Percentiles rank a stretch among this genome's conserved stretches.
Evolutionary conservation across 2,329 filamentous ascomycete genomes (phyloP).

Genomic region (Pyrenochaeta sp.): DNA sequence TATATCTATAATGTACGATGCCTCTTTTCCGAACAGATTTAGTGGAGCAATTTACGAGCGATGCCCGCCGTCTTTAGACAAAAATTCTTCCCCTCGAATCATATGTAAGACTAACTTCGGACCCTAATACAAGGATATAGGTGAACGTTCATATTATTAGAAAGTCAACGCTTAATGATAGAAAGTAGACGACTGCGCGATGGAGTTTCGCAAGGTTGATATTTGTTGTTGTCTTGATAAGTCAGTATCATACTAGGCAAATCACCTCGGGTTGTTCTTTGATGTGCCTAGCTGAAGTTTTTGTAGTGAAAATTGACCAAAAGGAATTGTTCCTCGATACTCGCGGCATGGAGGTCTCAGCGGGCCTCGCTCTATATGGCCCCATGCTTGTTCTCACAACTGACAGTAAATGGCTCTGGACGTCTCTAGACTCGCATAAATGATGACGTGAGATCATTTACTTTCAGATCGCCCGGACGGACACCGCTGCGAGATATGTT

Average conservation of each 20-base stretch:
- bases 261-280: neutral
- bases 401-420: conserved; percentile 1
- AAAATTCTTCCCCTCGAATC: too few relatives aligned
- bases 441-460: conserved; percentile 21
- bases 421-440: conserved; percentile 15
- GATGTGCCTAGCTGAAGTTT: neutral
- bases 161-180: too few relatives aligned
- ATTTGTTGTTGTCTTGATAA: conserved; percentile 19
- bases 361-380: conserved; percentile 19
- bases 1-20: too few relatives aligned
- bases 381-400: conserved; percentile 9
- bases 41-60: too few relatives aligned
- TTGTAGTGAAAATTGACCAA: neutral
- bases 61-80: too few relatives aligned
- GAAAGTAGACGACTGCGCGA: conserved; percentile 1
- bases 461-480: neutral
- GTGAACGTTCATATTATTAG: too few relatives aligned
- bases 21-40: too few relatives aligned
- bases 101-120: too few relatives aligned
- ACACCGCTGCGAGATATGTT: too few relatives aligned
- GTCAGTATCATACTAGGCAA: conserved; percentile 26
- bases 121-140: too few relatives aligned
- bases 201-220: conserved; percentile 17
- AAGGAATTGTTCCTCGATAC: neutral
- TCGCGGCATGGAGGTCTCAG: conserved; percentile 16